Evolutionary conservation across 2,329 filamentous ascomycete genomes (phyloP), one percentile per base, ranked within the genome.

Genomic region (Emericellopsis cladophorae): DNA sequence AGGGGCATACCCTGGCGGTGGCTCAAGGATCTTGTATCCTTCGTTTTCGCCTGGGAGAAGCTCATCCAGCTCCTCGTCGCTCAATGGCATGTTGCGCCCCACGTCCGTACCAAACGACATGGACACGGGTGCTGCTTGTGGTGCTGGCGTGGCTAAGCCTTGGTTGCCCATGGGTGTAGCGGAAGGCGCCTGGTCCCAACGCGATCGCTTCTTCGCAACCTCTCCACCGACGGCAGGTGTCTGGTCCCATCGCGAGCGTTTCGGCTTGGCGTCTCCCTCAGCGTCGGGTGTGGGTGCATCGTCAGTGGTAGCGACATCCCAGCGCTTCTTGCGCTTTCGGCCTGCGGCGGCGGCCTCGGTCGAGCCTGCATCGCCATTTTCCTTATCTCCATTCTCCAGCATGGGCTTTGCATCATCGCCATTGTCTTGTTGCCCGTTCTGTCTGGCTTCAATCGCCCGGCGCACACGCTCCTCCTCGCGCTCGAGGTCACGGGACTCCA

Each of bases 11-110:
- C 92, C 92, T 5, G 89, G 84, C 26, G 92, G 92, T 14, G 89
- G 86, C 21, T 88, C 82, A 9, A 96, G 73, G 48, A 95, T 78
- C 61, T 94, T 89, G 70, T 95, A 98, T 33, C 92, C 92, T 53
- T 96, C 85, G 0, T 77, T 77, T 54, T 93, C 86, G 2, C 81
- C 80, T 1, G 92, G 92, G 7, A 98, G 76, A 70, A 98, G 84
- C 56, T 82, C 69, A 54, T 98, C 85, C 38, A 98, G 79, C 58
- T 96, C 89, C 59, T 98, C 92, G 51, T 98, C 92, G 34, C 89
- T 92, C 34, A 95, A 68, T 6, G 86, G 73, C 44, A 82, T 79
- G 59, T 90, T 92, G 46, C 89, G 83, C 34, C 83, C 79, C 40
- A 92, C 74, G 55, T 95, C 89, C 35, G 81, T 83, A 39, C 88